Conservation (phyloP, 2,329 filamentous ascomycete genomes). For the Chrysosporium keratinophilum region DNA sequence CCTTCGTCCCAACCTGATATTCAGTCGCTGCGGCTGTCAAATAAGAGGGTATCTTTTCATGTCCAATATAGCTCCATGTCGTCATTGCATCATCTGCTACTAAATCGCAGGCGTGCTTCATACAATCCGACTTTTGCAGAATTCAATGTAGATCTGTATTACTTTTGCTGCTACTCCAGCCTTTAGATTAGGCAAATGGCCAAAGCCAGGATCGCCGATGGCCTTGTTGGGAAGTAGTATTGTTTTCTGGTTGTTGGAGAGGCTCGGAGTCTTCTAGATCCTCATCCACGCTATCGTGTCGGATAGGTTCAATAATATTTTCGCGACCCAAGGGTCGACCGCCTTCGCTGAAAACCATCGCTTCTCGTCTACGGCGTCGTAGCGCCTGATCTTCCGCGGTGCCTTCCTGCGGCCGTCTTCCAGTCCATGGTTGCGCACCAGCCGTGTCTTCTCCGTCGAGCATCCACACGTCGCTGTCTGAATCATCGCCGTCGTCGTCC, state of each 20-base stretch:
- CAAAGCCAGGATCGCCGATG: background rate
- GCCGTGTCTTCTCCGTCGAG: slow-evolving; percentile 43
- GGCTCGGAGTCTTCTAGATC: background rate
- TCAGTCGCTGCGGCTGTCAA: too few relatives aligned
- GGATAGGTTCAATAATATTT: slow-evolving; percentile 63
- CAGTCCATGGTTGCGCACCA: slow-evolving; percentile 29
- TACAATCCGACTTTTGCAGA: background rate
- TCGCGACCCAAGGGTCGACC: slow-evolving; percentile 59
- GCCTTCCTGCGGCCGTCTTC: slow-evolving; percentile 26
- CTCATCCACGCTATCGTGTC: slow-evolving; percentile 15
- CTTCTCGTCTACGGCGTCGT: slow-evolving; percentile 67
- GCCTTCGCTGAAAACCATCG: slow-evolving; percentile 85
- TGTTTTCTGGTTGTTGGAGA: background rate
- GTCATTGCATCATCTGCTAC: background rate
- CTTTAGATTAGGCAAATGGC: background rate
- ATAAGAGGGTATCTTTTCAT: background rate
- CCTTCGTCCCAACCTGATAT: background rate
- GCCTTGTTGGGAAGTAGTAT: background rate
- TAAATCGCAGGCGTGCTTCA: background rate
- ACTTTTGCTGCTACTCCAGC: background rate
- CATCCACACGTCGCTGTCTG: slow-evolving; percentile 45
- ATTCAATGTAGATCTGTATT: background rate
- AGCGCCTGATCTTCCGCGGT: slow-evolving; percentile 53
- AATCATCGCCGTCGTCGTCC: slow-evolving; percentile 19
- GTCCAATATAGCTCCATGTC: background rate